A percentile compares a stretch with the other conserved stretches of the same genome.
These are phyloP conservation scores for Pleurostoma richardsiae DNA, from an alignment of 2,329 filamentous ascomycete genomes.

Conservation along the genomic window DNA sequence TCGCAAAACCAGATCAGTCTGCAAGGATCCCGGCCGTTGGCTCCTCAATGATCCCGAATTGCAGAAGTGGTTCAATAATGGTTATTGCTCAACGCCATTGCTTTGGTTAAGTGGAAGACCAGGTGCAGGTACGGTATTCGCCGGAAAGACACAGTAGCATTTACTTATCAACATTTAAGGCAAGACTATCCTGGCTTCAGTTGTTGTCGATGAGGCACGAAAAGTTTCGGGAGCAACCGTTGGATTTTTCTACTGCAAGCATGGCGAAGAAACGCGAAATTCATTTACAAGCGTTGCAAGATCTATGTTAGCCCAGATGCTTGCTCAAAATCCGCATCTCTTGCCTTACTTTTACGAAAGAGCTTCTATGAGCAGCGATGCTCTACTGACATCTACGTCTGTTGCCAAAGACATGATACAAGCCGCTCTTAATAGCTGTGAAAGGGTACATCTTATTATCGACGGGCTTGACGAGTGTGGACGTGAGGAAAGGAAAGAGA, in stretches of 20 bases:
- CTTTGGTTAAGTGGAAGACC: constrained; percentile 33
- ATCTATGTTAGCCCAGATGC: constrained; percentile 25
- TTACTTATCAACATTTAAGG: not conserved
- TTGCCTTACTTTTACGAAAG: constrained; percentile 24
- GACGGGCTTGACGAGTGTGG: constrained; percentile 37
- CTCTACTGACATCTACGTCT: constrained; percentile 15
- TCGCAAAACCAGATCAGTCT: too few relatives aligned
- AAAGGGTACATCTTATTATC: constrained; percentile 25
- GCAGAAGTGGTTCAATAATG: constrained; percentile 15
- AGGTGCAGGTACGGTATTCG: constrained; percentile 24
- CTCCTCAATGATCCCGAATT: too few relatives aligned
- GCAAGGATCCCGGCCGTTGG: too few relatives aligned
- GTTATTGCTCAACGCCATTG: constrained; percentile 19
- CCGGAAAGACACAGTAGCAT: too few relatives aligned
- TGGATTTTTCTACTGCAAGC: constrained; percentile 33
- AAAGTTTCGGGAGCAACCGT: constrained; percentile 10
- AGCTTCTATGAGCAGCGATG: constrained; percentile 19
- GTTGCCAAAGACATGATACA: constrained; percentile 22
- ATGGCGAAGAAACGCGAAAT: constrained; percentile 20
- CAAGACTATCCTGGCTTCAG: constrained; percentile 26
- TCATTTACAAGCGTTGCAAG: constrained; percentile 24
- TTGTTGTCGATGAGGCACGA: constrained; percentile 25
- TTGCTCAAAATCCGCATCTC: constrained; percentile 18
- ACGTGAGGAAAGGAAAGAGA: constrained; percentile 19
- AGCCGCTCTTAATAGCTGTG: constrained; percentile 16